Conservation (phyloP, 1,284 basidiomycete genomes). For the Tylopilus sp. region DNA sequence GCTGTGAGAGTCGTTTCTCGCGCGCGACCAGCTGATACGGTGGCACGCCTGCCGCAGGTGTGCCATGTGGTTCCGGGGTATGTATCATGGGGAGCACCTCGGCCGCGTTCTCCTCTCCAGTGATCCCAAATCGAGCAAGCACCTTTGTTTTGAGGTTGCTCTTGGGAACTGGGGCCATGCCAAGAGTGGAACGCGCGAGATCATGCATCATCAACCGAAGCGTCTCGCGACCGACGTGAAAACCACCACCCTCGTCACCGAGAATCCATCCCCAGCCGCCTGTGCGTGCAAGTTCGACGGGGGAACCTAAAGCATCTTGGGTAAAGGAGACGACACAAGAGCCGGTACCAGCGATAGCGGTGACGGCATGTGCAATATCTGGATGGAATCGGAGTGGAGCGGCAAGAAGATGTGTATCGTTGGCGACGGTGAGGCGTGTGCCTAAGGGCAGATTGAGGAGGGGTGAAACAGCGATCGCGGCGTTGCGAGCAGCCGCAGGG, state of each 20-base stretch:
- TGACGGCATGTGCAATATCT: slow-evolving; percentile 70
- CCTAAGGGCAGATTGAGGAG: slow-evolving; percentile 68
- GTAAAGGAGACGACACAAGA: slow-evolving; percentile 74
- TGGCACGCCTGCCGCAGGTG: slow-evolving; percentile 33
- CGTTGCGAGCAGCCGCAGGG: slow-evolving; percentile 63
- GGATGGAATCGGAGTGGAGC: slow-evolving; percentile 70
- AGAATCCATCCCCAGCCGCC: slow-evolving; percentile 89
- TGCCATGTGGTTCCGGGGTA: slow-evolving; percentile 57
- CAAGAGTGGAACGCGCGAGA: slow-evolving; percentile 65
- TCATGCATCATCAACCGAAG: slow-evolving; percentile 71
- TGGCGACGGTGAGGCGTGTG: slow-evolving; percentile 68
- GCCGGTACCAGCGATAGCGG: slow-evolving; percentile 80
- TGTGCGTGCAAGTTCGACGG: slow-evolving; percentile 72
- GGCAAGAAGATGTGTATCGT: slow-evolving; percentile 81
- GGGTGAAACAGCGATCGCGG: slow-evolving; percentile 62
- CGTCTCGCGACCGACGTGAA: slow-evolving; percentile 78
- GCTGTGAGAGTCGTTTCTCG: slow-evolving; percentile 79
- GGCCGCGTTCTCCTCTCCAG: slow-evolving; percentile 62
- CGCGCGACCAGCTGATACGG: slow-evolving; percentile 56
- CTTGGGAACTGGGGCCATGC: slow-evolving; percentile 41
- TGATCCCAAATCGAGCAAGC: slow-evolving; percentile 66
- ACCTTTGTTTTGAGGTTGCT: slow-evolving; percentile 57
- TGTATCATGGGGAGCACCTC: slow-evolving; percentile 74
- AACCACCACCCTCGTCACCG: slow-evolving; percentile 85
- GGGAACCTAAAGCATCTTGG: slow-evolving; percentile 46